Evolutionary conservation across 768 basidiomycete species (phyloP).

Genomic region (Boletus pseudopeckii): DNA sequence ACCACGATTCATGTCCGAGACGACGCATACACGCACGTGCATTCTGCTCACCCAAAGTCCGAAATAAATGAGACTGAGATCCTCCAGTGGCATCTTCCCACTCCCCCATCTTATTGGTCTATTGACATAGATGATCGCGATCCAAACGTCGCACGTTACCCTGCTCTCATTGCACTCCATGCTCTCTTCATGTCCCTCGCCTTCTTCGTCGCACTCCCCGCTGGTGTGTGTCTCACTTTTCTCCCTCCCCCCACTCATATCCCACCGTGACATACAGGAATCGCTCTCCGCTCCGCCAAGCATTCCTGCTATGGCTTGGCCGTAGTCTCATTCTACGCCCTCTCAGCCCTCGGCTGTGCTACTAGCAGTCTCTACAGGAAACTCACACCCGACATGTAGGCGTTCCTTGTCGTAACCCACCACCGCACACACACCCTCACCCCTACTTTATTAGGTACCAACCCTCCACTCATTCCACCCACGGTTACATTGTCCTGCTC

Average conservation of each 20-base stretch:
- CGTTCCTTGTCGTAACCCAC: conserved; percentile 16
- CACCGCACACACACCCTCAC: neutral
- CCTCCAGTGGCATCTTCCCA: conserved; percentile 58
- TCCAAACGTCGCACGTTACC: conserved; percentile 45
- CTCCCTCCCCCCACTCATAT: neutral
- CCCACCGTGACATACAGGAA: conserved; percentile 44
- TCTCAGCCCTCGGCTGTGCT: conserved; percentile 61
- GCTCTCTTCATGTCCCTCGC: conserved; percentile 70
- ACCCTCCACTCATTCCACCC: conserved; percentile 56
- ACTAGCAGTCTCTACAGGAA: conserved; percentile 71
- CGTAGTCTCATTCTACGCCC: conserved; percentile 59
- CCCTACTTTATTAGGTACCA: conserved; percentile 54
- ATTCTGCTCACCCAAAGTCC: conserved; percentile 46
- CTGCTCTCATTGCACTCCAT: conserved; percentile 72
- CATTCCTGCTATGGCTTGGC: conserved; percentile 60
- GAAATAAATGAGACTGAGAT: conserved; percentile 78
- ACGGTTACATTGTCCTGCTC: conserved; percentile 57
- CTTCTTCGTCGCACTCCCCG: conserved; percentile 80
- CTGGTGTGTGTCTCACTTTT: conserved; percentile 47
- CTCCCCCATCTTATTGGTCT: conserved; percentile 80
- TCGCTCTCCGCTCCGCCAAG: conserved; percentile 74
- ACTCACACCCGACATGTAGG: conserved; percentile 80
- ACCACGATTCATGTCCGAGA: conserved; percentile 17
- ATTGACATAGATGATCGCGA: conserved; percentile 65
- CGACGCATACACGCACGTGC: conserved; percentile 45